Conservation (phyloP, 2,329 filamentous ascomycete genomes). For the Madurella fahalii region DNA sequence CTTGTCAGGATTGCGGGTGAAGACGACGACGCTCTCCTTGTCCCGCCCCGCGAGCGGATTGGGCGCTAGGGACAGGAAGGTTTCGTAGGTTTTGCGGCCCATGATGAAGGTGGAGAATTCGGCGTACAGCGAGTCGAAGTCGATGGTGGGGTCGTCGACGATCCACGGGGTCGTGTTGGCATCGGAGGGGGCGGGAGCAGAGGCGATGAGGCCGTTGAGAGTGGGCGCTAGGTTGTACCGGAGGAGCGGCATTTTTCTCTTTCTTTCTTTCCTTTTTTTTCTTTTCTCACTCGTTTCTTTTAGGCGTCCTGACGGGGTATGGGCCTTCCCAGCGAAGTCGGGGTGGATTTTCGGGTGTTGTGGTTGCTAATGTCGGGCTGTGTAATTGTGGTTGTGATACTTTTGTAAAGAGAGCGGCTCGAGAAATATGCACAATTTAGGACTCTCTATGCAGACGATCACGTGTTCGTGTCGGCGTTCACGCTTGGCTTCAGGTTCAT, state of each 20-base stretch:
- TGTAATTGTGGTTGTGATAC: no score
- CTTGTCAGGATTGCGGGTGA: constrained; percentile 19
- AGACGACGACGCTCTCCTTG: constrained; percentile 29
- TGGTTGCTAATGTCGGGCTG: no score
- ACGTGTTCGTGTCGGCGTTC: no score
- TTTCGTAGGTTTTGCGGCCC: constrained; percentile 36
- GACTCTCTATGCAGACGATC: no score
- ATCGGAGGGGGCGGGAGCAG: constrained; percentile 21
- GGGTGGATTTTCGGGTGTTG: no score
- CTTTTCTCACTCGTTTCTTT: constrained; percentile 28
- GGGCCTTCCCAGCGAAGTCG: no score
- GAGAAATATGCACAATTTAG: no score
- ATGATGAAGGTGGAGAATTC: constrained; percentile 34
- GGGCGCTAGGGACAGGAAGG: constrained; percentile 17
- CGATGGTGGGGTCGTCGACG: constrained; percentile 30
- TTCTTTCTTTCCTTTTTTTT: constrained; percentile 5
- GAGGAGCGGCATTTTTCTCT: constrained; percentile 13
- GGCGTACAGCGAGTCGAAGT: constrained; percentile 31
- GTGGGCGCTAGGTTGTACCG: constrained; percentile 34
- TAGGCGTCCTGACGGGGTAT: no score
- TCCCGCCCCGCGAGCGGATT: constrained; percentile 24
- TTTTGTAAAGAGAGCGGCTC: no score
- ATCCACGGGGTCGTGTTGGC: constrained; percentile 30
- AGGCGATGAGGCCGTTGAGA: constrained; percentile 36
- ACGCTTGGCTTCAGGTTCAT: no score